A percentile compares a stretch with the other conserved stretches of the same genome.
These are phyloP conservation scores for Candida vaughaniae DNA, from an alignment of 805 yeast species.

Conservation along the genomic window DNA sequence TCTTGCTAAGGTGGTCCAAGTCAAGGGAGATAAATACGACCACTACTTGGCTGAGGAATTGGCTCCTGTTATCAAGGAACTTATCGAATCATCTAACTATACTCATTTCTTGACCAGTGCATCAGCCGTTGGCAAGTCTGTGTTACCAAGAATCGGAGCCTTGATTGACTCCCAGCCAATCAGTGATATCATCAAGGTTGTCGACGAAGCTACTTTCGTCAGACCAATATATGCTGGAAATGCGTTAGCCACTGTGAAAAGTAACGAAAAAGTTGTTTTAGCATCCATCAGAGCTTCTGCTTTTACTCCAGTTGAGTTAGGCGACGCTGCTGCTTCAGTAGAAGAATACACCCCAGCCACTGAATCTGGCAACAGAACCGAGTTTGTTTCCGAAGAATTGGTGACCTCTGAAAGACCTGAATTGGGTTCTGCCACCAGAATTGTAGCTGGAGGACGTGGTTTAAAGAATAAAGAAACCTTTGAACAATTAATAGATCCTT, in stretches of 20 bases:
- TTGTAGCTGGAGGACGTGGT: constrained; percentile 94
- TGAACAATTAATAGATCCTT: constrained; percentile 71
- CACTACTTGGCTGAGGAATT: constrained; percentile 78
- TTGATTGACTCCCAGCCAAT: constrained; percentile 83
- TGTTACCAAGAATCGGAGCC: constrained; percentile 87
- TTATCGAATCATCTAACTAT: constrained; percentile 42
- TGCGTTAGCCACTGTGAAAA: constrained; percentile 77
- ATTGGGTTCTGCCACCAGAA: constrained; percentile 74
- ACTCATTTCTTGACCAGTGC: constrained; percentile 79
- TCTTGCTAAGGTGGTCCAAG: constrained; percentile 55
- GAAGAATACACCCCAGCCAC: constrained; percentile 46
- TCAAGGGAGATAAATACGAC: constrained; percentile 58
- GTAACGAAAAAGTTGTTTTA: constrained; percentile 63
- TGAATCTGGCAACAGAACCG: constrained; percentile 41
- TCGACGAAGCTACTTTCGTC: constrained; percentile 67
- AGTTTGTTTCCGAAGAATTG: constrained; percentile 76
- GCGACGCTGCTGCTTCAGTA: constrained; percentile 42
- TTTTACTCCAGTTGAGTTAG: constrained; percentile 43
- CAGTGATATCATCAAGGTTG: constrained; percentile 73
- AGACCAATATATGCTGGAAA: constrained; percentile 98
- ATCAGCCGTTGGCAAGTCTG: constrained; percentile 83
- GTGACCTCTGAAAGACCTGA: constrained; percentile 87
- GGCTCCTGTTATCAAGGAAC: constrained; percentile 60
- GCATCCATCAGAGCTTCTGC: constrained; percentile 85
- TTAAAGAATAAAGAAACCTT: constrained; percentile 87